Base-by-base conservation (phyloP, 129 eudicot genomes). In the Flaveria ramosissima region DNA sequence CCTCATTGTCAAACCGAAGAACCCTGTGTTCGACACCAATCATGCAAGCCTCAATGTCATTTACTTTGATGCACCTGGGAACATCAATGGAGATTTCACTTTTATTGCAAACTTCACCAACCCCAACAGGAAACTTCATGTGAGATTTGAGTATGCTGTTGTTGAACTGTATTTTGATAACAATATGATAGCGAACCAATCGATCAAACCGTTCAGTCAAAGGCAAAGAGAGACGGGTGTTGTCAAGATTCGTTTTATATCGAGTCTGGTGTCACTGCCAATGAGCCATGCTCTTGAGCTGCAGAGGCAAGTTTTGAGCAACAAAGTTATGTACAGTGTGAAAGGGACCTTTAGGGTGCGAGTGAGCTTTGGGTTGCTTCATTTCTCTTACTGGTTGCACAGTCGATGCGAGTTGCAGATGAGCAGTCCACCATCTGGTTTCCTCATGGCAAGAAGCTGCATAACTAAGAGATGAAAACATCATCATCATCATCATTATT, bases 371-470 rank as follows among this genome's bases (percentile, higher is more conserved):
- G 96, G 98, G 53, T 20, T 77, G 74, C 73, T 89, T 77, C 97
- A 86, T 70, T 91, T 85, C 72, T 76, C 91, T 15, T 94, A 91
- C 72, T 86, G 91, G 93, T 84, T 91, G 86, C 92, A 91, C 27
- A 71, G 82, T 20, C 84, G 79, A 61, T 94, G 98, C 78, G 89
- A 87, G 66, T 52, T 94, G 75, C 96, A 91, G 90, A 83, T 94
- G 88, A 87, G 93, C 11, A 86, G 98, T 79, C 98, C 98, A n/a
- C 98, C 98, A 0, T 82, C 84, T 2, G 93, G 98, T 9, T 59
- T 82, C 16, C 92, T 94, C 57, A 74, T 89, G 43, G 79, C 92
- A 41, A 84, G 87, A 77, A 76, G 73, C 76, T 94, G 98, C 84
- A 91, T 71, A 52, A 94, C 88, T 9, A 89, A 86, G 80, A 86